Base-by-base conservation (phyloP, 331 rosid genomes). In the Malus hybrid region DNA sequence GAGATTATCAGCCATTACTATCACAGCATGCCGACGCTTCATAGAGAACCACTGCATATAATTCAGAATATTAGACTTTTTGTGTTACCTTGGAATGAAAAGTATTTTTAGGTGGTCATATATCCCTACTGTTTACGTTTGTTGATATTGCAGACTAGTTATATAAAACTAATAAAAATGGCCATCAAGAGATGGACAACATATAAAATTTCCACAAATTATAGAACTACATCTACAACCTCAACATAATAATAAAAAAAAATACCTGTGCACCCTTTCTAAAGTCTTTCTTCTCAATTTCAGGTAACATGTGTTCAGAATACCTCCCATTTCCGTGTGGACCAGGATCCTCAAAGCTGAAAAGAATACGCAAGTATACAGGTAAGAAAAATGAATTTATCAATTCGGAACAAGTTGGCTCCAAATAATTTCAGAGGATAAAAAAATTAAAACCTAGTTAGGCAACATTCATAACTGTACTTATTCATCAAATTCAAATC, bases 191-290 rank as follows among this genome's bases (percentile, higher is more conserved):
- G 48, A 42, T 42, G 48, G 13, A 42, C 14, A 42, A 42, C 48
- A 42, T 9, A 73, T 27, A 12, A 16, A 74, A 42, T 57, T 69
- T 77, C 66, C 60, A 69, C 27, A 29, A 28, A 59, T 72, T 62
- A 44, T 69, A 50, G 19, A 77, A 72, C 71, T 73, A 78, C 50
- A 75, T 62, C 32, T 39, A 50, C 19, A 71, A 46, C 69, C 42
- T 75, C 72, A 68, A 65, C 60, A 29, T 55, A 54, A 70, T 72
- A 68, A 72, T 27, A 56, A 22, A 33, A 34, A 72, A 54, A 56
- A 13, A 70, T 92, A 95, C 99, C 99, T 96, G 99, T 46, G 98
- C 99, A 73, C 99, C 99, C 97, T 96, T 96, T 83, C 99, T 89
- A 74, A 96, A 96, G 82, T 96, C 91, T 79, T 90, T 93, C 88